Evolutionary conservation across 2,329 filamentous ascomycete species (phyloP).

Genomic region (Daldinia eschscholtzii): DNA sequence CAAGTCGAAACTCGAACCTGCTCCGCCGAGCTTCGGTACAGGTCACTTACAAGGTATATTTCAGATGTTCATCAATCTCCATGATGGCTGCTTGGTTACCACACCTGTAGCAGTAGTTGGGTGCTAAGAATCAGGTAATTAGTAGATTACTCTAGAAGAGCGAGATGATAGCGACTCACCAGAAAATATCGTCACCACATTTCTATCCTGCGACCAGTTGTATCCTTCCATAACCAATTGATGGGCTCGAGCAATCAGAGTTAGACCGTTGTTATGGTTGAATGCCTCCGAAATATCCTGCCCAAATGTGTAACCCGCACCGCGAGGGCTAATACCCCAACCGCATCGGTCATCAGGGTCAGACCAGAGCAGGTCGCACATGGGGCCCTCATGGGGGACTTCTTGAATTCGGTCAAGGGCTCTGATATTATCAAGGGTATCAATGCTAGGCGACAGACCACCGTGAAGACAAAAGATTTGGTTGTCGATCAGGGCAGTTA

Average conservation of each 20-base stretch:
- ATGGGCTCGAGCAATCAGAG: constrained; percentile 94
- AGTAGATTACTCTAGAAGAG: constrained; percentile 8
- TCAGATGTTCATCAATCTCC: constrained; percentile 99
- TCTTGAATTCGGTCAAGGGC: constrained; percentile 97
- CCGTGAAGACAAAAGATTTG: constrained; percentile 99
- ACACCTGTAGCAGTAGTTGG: constrained; percentile 98
- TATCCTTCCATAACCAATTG: constrained; percentile 99
- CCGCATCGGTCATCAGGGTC: constrained; percentile 97
- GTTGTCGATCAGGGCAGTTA: constrained; percentile 98
- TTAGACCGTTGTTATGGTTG: constrained; percentile 98
- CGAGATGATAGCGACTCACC: constrained; percentile 63
- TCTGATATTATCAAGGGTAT: constrained; percentile 94
- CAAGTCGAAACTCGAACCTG: constrained; percentile 12
- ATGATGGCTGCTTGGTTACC: constrained; percentile 99
- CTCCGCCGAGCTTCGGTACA: constrained; percentile 4
- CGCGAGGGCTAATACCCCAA: constrained; percentile 95
- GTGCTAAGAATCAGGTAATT: constrained; percentile 62
- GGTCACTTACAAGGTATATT: constrained; percentile 94
- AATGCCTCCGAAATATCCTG: constrained; percentile 99
- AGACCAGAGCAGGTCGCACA: constrained; percentile 98
- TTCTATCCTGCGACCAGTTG: constrained; percentile 98
- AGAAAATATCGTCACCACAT: constrained; percentile 99
- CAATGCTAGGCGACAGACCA: constrained; percentile 94
- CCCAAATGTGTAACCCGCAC: constrained; percentile 94
- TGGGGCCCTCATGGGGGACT: constrained; percentile 96